A percentile compares a stretch with the other conserved stretches of the same genome.
Conservation (phyloP, 2,329 filamentous ascomycete species). For the Fusarium sp. region DNA sequence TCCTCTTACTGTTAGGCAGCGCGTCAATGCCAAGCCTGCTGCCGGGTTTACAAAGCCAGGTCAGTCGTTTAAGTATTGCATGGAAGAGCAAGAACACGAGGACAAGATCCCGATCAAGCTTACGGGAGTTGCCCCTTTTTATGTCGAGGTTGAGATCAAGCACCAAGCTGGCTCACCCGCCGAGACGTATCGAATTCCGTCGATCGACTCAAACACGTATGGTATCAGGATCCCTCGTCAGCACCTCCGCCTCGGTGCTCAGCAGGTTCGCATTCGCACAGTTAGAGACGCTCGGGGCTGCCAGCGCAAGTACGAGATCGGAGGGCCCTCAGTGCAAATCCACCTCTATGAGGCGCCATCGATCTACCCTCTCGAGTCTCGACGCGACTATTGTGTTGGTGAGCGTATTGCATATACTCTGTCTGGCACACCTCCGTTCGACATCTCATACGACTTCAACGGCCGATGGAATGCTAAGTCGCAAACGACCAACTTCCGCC, state of each 20-base stretch:
- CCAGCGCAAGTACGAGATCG: constrained; percentile 77
- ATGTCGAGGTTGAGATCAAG: constrained; percentile 90
- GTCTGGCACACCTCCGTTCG: constrained; percentile 90
- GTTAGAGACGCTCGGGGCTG: constrained; percentile 90
- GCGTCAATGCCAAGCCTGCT: constrained; percentile 82
- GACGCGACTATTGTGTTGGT: constrained; percentile 91
- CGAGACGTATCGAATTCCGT: constrained; percentile 82
- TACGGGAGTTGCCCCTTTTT: constrained; percentile 86
- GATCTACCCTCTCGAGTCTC: constrained; percentile 86
- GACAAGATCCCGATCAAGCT: constrained; percentile 89
- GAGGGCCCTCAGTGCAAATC: constrained; percentile 83
- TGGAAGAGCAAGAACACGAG: constrained; percentile 81
- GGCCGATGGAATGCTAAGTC: constrained; percentile 82
- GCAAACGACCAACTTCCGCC: constrained; percentile 84
- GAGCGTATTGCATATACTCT: constrained; percentile 93
- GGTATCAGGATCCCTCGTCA: constrained; percentile 86
- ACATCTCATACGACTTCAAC: constrained; percentile 91
- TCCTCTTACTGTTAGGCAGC: constrained; percentile 79
- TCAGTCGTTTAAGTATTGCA: constrained; percentile 95
- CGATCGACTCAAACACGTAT: constrained; percentile 78
- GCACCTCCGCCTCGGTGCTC: constrained; percentile 86
- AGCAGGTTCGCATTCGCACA: constrained; percentile 87
- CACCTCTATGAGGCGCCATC: constrained; percentile 93
- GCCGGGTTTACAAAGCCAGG: constrained; percentile 86
- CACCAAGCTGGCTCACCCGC: constrained; percentile 83